Base-by-base conservation (phyloP, 2,329 filamentous ascomycete species). In the Alternaria infectoria region DNA sequence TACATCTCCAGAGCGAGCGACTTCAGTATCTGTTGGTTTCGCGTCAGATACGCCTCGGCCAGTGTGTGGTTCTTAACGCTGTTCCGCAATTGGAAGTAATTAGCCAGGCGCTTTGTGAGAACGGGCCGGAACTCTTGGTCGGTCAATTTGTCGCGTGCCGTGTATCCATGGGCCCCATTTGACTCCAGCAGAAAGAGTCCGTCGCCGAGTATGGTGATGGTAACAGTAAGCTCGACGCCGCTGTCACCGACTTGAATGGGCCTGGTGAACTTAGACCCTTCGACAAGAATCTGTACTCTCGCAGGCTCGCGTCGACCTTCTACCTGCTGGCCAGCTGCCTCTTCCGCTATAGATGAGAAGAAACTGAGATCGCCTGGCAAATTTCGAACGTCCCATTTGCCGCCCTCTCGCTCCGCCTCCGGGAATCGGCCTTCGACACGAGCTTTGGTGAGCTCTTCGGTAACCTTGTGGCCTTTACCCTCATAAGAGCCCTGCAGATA, bases 401-500 rank as follows among this genome's bases (percentile, higher is more conserved):
- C 86, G 62, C 90, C 88, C 77, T 97, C 93, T 62, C 94, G 88
- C 81, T 97, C 93, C n/a, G 83, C 79, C 76, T 97, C 93, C 0
- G 91, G 83, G 73, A 96, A 97, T 11, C 94, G 88, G 6, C 90
- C 91, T 80, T 97, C 95, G 13, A 97, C 89, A 67, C 90, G 89
- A 9, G 94, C 93, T 81, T 95, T 96, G 51, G 90, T 88, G 12
- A 97, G 85, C 68, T 98, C 96, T 80, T 98, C 95, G 26, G 89
- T 89, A 80, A 93, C 90, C 64, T 90, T 92, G 17, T 85, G 83
- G 1, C 91, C 92, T 77, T 90, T 94, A 25, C 89, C 90, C 75
- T 97, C 92, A 71, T 95, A 95, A 8, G 87, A 82, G 56, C 93
- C 92, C 54, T 90, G 87, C 1, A 97, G 85, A 44, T 91, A 80